Base-by-base conservation (phyloP, 2,329 filamentous ascomycete genomes). In the Myriosclerotinia duriaeana region DNA sequence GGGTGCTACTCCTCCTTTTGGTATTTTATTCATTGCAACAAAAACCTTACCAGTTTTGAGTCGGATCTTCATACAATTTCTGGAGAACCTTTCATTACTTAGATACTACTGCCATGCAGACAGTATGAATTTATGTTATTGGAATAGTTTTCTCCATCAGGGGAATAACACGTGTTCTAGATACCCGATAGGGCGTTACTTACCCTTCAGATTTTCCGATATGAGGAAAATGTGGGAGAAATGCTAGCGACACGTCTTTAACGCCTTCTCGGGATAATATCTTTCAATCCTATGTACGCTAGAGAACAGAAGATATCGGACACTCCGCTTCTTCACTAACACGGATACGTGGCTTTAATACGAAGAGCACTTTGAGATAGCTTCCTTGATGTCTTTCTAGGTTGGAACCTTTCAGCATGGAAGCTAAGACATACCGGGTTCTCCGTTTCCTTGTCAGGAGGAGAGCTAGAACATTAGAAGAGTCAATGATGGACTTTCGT, bases 361-460 rank as follows among this genome's bases (percentile, higher is more conserved):
- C 12, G 14, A 20, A n/a, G 38, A 2, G n/a, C 8, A n/a, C n/a
- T 3, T 14, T 1, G 3, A 1, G 6, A 20, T 30, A 2, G 1
- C 12, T 30, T 40, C 4, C 17, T n/a, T 14, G 22, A n/a, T 36
- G 3, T 2, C 6, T 22, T 46, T 36, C 26, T 22, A 5, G 12
- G 7, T 8, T n/a, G 6, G 8, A 15, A 6, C 3, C 2, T n/a
- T 48, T 36, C 0, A 48, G n/a, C 5, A 22, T 36, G 5, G 1
- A 48, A 11, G 20, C 30, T 8, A 48, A 15, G 30, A 2, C n/a
- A 8, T 1, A 48, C 15, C 30, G 42, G 11, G 3, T 7, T 6
- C 15, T 17, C 12, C 11, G 26, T 4, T 48, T 59, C 30, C 11
- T 9, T 48, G 17, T 17, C 2, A 3, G 30, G 20, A 9, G 17